Evolutionary conservation across 345 rosid species (phyloP), one percentile per base, ranked within the genome.

Genomic region (Gossypium bickii): DNA sequence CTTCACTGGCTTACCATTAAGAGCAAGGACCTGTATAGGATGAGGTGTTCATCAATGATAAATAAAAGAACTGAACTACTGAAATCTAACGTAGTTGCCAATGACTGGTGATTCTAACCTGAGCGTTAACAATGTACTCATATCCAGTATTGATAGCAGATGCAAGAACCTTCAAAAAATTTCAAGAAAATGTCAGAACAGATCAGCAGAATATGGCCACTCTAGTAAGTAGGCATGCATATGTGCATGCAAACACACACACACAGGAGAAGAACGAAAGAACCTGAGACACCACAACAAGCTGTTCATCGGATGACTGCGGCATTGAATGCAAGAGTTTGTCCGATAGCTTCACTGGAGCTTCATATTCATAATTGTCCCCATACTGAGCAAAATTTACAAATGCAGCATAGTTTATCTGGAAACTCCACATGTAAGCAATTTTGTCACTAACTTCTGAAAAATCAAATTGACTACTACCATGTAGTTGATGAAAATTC

Each of bases 241-340:
- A 57, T 57, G 22, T 71, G 5, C 48, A 41, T 9, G 9, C 17
- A 34, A 11, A 17, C 9, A 57, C 20, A n/a, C 11, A 20, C 67
- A 20, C 67, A 60, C 48, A 16, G 57, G 44, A 73, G 61, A 52
- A 1, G 25, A 77, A 34, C 7, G 45, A 29, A 44, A 62, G 67
- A 62, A 90, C 94, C 92, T 90, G 94, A 67, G 94, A 90, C 51
- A 90, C 86, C 64, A 90, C 94, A 71, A 90, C 92, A 27, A 90
- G 85, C 77, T 90, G 92, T 66, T 85, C 90, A 60, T 88, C 88
- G 65, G 78, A 81, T 41, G 87, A 84, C 73, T 84, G 88, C 49
- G 85, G 85, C 94, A 86, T 84, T 65, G 88, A 77, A 83, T 90
- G 89, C 29, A 88, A 82, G 79, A 83, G 89, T 74, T 86, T 88